Evolutionary conservation across 495 filamentous ascomycete species (phyloP), one percentile per base, ranked within the genome.

Genomic region (Xylaria acuta): DNA sequence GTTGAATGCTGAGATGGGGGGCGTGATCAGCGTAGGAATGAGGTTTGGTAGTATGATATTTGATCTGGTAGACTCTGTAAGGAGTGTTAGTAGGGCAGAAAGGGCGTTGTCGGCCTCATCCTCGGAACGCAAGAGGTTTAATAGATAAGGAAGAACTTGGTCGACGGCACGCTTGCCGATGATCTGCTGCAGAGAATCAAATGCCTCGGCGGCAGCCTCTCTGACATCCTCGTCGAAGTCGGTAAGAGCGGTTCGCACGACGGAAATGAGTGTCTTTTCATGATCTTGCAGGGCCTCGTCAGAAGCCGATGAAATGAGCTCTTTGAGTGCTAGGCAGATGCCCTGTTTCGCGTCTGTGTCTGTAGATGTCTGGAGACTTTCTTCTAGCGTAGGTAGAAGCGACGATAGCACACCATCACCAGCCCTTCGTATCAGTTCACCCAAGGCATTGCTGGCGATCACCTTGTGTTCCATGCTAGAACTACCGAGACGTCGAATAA

Each of bases 401-500:
- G 89, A 97, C 16, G 94, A 88, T 71, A 99, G 82, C 64, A 99
- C 94, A 65, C 94, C 92, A 77, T 98, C 96, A 67, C 96, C 96
- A 75, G 95, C 95, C 82, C 97, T 99, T 73, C 96, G 90, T 75
- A 99, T 98, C 36, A 99, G 86, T 78, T 99, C 96, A 74, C 96
- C 97, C 63, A 99, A 86, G 14, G 96, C 94, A 79, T 98, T 98
- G 76, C 95, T 94, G 62, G 96, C 97, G 84, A 99, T 99, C 71
- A 97, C 92, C 83, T 97, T 98, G 80, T 98, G 96, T 80, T 99
- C 96, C 91, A 97, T 93, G 77, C 97, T 98, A 4, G 94, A 92
- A 74, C 94, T 98, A 67, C 94, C 96, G 47, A 99, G 90, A 45
- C 96, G 92, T 67, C 94, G 91, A 80, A 98, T 98, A 73, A 99